phyloP scores from a whole-genome alignment of 768 basidiomycete genomes.

The Amanita molliuscula region DNA sequence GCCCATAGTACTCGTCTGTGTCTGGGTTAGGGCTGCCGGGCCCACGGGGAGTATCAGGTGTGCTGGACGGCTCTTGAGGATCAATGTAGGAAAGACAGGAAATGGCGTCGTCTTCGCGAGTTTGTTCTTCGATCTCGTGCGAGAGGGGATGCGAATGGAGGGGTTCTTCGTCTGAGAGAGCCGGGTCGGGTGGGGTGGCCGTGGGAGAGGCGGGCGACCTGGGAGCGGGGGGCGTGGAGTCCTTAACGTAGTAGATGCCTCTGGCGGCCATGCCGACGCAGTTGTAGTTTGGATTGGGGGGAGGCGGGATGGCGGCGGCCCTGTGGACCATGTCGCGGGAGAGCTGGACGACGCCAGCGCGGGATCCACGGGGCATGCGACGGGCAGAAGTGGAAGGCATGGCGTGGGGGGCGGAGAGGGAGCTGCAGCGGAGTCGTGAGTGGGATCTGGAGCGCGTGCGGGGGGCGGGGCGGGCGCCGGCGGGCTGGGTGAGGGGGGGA shows the following conservation, averaged over 20 bases:
- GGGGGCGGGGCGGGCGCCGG: not conserved
- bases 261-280: not conserved
- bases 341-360: not conserved
- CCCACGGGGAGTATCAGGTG: not conserved
- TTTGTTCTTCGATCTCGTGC: not conserved
- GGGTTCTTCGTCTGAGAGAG: not conserved
- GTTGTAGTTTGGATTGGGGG: slow-evolving; percentile 1
- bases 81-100: slow-evolving; percentile 6
- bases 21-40: not conserved
- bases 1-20: not conserved
- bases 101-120: slow-evolving; percentile 2
- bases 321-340: not conserved
- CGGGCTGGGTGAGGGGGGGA: too few species aligned
- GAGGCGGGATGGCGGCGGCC: slow-evolving; percentile 1
- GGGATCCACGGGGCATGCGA: too few species aligned
- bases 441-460: not conserved
- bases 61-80: not conserved
- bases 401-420: not conserved
- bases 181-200: not conserved
- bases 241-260: not conserved
- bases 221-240: not conserved
- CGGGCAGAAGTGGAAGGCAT: too few species aligned
- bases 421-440: not conserved
- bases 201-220: not conserved
- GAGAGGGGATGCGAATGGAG: slow-evolving; percentile 1